Conservation (phyloP, 352 stramenopile species). For the Pythium phragmiticola region DNA sequence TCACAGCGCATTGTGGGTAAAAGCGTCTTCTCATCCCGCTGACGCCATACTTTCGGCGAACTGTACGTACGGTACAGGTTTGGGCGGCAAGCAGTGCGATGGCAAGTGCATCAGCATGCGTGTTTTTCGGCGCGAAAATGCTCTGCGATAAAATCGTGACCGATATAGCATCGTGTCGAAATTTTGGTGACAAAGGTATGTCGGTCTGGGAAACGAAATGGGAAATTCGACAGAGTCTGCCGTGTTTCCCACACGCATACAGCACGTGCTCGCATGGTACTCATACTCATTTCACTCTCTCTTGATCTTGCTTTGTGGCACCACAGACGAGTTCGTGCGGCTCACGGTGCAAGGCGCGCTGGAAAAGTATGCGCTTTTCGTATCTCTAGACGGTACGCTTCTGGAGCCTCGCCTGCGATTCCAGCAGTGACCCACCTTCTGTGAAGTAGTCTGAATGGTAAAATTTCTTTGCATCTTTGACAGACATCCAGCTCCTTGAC, state of each 20-base stretch:
- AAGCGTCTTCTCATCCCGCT: background rate
- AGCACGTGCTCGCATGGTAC: background rate
- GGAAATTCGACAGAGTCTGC: too few relatives aligned
- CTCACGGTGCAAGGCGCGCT: slow-evolving; percentile 45
- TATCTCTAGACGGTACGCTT: slow-evolving; percentile 16
- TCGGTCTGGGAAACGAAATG: background rate
- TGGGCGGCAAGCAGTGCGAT: slow-evolving; percentile 52
- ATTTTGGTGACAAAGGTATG: slow-evolving; percentile 52
- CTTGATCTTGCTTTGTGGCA: background rate
- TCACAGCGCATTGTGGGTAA: background rate
- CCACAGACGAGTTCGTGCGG: slow-evolving; percentile 45
- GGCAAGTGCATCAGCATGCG: slow-evolving; percentile 57
- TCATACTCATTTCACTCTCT: background rate
- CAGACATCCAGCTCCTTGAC: slow-evolving; percentile 58
- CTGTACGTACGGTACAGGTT: slow-evolving; percentile 27
- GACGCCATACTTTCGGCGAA: background rate
- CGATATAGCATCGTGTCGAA: slow-evolving; percentile 64
- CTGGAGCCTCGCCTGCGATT: background rate
- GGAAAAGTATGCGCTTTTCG: slow-evolving; percentile 36
- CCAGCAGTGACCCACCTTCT: background rate
- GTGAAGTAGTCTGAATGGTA: background rate
- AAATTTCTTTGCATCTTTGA: background rate
- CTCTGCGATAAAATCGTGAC: slow-evolving; percentile 71
- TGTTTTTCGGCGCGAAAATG: slow-evolving; percentile 73
- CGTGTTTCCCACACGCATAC: too few relatives aligned